Evolutionary conservation across 75 land plant genomes (phyloP), one percentile per base, ranked within the genome.

Genomic region (Isoetes taiwanensis): DNA sequence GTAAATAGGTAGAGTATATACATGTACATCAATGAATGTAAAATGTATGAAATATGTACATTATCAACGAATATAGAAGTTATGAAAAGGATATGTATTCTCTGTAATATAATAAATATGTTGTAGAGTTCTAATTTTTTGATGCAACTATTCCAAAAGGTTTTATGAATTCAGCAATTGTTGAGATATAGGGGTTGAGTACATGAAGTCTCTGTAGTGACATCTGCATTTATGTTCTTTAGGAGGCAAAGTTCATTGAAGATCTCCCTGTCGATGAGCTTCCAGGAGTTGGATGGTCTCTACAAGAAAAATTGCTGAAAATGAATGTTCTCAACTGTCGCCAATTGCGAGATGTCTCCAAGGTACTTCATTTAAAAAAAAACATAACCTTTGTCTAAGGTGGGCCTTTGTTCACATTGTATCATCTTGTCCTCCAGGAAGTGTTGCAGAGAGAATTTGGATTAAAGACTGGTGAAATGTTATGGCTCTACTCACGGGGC

Each of bases 241-340:
- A 88, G 95, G 90, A 77, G 38, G 77, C 84, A 63, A 65, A 76
- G 24, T 85, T 79, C 64, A 59, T 89, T 26, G 33, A 48, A 31
- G 56, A 71, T 28, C 79, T 94, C 42, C 80, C 90, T 26, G 76
- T 94, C 43, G 83, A 73, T 43, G 82, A 70, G 32, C 90, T 94
- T 63, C 96, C 99, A 30, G 99, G 99, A 23, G 77, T 94, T 67
- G 99, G 99, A 24, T 75, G 71, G 76, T 72, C 73, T 21, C 56
- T 85, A 34, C 72, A 57, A 54, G 80, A 80, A 39, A 89, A 80
- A 65, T 54, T 94, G 72, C 77, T 75, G 34, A 57, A 46, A 21
- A 54, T 48, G 41, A 48, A 71, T 40, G 62, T 94, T 63, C 41
- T 66, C 43, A 85, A 78, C 28, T 94, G 99, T 66, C 75, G 66